Percentiles rank a stretch among this genome's conserved stretches.
Conservation (phyloP, 352 stramenopile species). For the Globisporangium cederbergense region DNA sequence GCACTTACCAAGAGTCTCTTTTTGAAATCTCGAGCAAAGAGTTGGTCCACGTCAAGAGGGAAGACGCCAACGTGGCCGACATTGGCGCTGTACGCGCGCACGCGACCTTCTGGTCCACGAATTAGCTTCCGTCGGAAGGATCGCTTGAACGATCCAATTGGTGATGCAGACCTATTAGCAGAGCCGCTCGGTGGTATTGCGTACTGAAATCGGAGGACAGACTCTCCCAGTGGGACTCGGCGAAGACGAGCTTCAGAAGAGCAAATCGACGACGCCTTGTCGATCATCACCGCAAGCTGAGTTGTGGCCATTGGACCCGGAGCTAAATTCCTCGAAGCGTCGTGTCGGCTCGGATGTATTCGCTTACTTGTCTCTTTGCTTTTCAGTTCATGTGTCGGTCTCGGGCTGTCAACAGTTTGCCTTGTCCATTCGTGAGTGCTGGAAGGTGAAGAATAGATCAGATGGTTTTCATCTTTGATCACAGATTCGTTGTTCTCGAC, state of each 20-base stretch:
- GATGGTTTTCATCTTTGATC: slow-evolving; percentile 1
- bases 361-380: neutral
- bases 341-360: neutral
- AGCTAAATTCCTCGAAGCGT: neutral
- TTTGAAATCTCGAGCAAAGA: slow-evolving; percentile 23
- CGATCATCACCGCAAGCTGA: slow-evolving; percentile 20
- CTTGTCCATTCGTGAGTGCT: neutral
- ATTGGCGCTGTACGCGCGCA: neutral
- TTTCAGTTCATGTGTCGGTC: neutral
- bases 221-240: neutral
- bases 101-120: neutral
- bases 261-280: neutral
- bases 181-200: slow-evolving; percentile 3
- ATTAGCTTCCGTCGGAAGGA: slow-evolving; percentile 27
- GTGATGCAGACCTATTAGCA: neutral
- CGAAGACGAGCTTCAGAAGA: neutral
- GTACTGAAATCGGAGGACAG: slow-evolving; percentile 15
- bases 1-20: slow-evolving; percentile 29
- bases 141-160: slow-evolving; percentile 21
- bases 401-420: neutral
- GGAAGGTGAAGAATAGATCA: neutral
- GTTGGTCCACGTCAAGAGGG: slow-evolving; percentile 19
- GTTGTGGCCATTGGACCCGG: neutral
- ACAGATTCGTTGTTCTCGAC: neutral
- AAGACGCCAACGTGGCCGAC: slow-evolving; percentile 28